Evolutionary conservation across 805 yeast species (phyloP), one percentile per base, ranked within the genome.

Genomic region (Brettanomyces sp.): DNA sequence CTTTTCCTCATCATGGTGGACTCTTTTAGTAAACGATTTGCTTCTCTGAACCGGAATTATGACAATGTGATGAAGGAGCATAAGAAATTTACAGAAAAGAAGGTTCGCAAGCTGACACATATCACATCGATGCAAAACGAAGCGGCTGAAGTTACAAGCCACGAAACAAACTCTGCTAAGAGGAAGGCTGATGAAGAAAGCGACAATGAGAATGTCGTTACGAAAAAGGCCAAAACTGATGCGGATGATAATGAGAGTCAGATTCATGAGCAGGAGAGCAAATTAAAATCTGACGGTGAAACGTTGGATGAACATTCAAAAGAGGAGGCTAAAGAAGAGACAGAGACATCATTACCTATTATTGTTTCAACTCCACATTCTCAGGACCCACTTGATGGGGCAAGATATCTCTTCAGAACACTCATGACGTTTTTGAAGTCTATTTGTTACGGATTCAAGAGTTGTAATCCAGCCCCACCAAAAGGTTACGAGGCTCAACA

Each of bases 371-470:
- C 77, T 35, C 71, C 65, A 3, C 58, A 73, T 0, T 67, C 71
- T 21, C 67, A 77, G 30, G 91, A 85, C 52, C 86, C 90, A 12
- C 68, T 87, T 45, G 88, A 88, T 55, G 96, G 90, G 59, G 91
- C 96, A 1, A 77, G 95, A 39, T 86, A 85, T 55, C 67, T 93
- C 30, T 88, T 89, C 74, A 78, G 91, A 52, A 89, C 95, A 4
- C 67, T 95, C 45, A 78, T 93, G 82, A 85, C 90, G 4, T 93
- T 93, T 59, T 69, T 93, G 56, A 88, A 90, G 60, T 86, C 96
- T 0, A 85, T 89, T 39, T 84, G 91, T 56, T 86, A 82, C 63
- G 96, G 95, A 3, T 69, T 95, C 52, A 89, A 88, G 59, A 80
- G 81, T 44, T 89, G 95, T 60, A 91, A 90, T 58, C 95, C 96